Evolutionary conservation across 352 stramenopile genomes (phyloP).

Genomic region (Phytophthora pinifolia): DNA sequence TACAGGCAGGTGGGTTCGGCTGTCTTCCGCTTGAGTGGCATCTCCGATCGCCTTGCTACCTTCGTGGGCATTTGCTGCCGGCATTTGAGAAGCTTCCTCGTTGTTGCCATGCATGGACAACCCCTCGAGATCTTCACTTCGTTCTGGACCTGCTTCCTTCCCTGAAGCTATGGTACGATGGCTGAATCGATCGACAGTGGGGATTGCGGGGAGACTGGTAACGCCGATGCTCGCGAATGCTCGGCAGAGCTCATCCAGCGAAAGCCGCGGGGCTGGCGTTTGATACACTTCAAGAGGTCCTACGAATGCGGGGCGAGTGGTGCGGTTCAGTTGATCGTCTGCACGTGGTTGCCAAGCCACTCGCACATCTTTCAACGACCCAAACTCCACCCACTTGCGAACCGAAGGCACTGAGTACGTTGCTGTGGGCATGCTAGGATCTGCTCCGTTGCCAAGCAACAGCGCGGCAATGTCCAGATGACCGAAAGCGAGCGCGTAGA

Average conservation of each 20-base stretch:
- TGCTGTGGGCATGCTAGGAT: constrained; percentile 48
- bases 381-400: constrained; percentile 68
- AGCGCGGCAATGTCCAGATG: constrained; percentile 36
- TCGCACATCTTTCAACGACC: constrained; percentile 35
- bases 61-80: not conserved
- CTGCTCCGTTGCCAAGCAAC: constrained; percentile 43
- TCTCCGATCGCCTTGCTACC: not conserved
- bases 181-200: no score
- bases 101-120: no score
- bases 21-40: not conserved
- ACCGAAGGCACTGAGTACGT: constrained; percentile 51
- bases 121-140: no score
- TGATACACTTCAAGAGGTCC: constrained; percentile 37
- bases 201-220: not conserved
- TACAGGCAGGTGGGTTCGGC: no score
- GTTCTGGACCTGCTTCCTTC: not conserved
- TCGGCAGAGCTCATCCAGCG: constrained; percentile 26
- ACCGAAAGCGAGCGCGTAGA: constrained; percentile 69
- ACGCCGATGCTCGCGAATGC: constrained; percentile 18
- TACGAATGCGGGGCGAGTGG: constrained; percentile 22
- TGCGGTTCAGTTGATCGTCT: not conserved
- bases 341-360: constrained; percentile 18
- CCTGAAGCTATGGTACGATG: no score
- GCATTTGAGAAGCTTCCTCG: no score
- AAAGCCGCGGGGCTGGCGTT: constrained; percentile 10